phyloP scores from a whole-genome alignment of 495 filamentous ascomycete genomes.

The Neurospora intermedia region DNA sequence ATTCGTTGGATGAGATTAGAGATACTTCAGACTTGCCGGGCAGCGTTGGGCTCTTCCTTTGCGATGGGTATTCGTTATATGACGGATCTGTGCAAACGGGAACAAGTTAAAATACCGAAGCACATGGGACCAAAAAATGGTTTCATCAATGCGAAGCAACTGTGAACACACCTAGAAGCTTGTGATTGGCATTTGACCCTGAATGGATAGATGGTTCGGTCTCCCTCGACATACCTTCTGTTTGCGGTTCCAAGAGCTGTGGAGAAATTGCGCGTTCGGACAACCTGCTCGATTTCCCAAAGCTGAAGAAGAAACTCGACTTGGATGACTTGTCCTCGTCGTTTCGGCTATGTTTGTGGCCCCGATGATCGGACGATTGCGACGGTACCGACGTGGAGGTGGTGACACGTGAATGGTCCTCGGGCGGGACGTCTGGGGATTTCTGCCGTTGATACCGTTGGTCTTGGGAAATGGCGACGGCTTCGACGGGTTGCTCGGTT shows the following conservation, averaged over 20 bases:
- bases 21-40: conserved; percentile 36
- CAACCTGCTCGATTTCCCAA: conserved; percentile 30
- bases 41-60: conserved; percentile 24
- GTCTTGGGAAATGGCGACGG: background rate
- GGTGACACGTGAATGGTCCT: conserved; percentile 1
- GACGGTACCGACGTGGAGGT: conserved; percentile 10
- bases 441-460: conserved; percentile 8
- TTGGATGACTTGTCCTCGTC: conserved; percentile 27
- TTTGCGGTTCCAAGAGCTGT: conserved; percentile 23
- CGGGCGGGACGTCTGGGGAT: conserved; percentile 4
- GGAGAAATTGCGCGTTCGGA: conserved; percentile 28
- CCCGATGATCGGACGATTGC: conserved; percentile 9
- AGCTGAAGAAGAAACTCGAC: conserved; percentile 35
- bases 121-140: conserved; percentile 2
- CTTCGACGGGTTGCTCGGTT: background rate
- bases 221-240: conserved; percentile 36
- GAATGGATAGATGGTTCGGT: conserved; percentile 28
- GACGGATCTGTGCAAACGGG: conserved; percentile 25
- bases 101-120: conserved; percentile 8
- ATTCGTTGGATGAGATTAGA: conserved; percentile 27
- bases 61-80: conserved; percentile 24
- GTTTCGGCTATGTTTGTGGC: conserved; percentile 19
- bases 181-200: conserved; percentile 4
- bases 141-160: background rate
- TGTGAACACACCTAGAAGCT: conserved; percentile 34